These are phyloP conservation scores for Rhynchospora tenuis DNA, from an alignment of 176 grass and related monocot genomes.

Conservation along the genomic window DNA sequence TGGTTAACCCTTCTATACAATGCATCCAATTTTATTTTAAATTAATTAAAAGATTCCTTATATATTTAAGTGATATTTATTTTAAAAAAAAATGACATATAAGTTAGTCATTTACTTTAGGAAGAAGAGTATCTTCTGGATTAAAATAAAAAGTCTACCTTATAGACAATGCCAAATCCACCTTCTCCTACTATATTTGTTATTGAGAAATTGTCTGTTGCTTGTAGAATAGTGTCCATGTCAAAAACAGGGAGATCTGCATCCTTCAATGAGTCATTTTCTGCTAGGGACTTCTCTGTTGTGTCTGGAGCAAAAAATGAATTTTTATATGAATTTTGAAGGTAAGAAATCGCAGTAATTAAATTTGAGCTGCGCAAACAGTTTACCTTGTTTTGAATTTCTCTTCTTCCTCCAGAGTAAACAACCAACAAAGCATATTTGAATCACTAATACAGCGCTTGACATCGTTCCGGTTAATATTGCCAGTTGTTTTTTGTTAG, in stretches of 20 bases:
- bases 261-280: background rate
- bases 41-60: too few species aligned
- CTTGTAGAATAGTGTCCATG: constrained; percentile 21
- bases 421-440: background rate
- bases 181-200: constrained; percentile 37
- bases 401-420: background rate
- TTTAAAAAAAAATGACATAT: too few species aligned
- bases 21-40: too few species aligned
- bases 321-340: background rate
- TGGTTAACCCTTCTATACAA: too few species aligned
- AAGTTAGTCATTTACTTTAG: background rate
- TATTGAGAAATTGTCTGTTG: constrained; percentile 28
- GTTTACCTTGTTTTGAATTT: background rate
- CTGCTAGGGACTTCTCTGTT: background rate
- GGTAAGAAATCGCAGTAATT: background rate
- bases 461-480: background rate
- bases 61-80: too few species aligned
- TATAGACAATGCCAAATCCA: constrained; percentile 56
- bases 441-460: background rate
- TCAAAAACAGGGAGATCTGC: constrained; percentile 29
- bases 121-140: background rate
- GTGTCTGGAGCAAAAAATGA: background rate
- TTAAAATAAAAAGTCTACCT: constrained; percentile 13
- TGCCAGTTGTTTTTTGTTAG: background rate
- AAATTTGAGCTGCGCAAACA: too few species aligned